Conservation (phyloP, 257 asterid genomes). For the Solanum sparsipilum region DNA sequence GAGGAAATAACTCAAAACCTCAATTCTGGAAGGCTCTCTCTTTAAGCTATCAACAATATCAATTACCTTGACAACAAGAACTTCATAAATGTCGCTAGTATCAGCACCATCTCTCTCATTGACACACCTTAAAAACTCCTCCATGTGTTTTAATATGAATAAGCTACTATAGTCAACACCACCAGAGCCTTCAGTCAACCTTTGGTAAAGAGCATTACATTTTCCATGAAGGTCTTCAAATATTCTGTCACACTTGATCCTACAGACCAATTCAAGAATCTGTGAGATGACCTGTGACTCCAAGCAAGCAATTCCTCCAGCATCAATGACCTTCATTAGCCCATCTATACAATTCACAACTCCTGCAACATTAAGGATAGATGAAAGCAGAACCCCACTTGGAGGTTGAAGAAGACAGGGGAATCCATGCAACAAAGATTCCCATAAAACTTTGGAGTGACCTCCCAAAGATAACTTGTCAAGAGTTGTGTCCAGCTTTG, state of each 20-base stretch:
- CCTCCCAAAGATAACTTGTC: slow-evolving; percentile 52
- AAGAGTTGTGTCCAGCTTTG: slow-evolving; percentile 31
- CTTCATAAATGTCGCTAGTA: slow-evolving; percentile 48
- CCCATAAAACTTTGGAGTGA: slow-evolving; percentile 64
- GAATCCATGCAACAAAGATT: slow-evolving; percentile 71
- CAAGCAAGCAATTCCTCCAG: slow-evolving; percentile 33
- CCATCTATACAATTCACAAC: slow-evolving; percentile 48
- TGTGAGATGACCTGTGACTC: slow-evolving; percentile 41
- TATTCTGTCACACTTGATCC: slow-evolving; percentile 66
- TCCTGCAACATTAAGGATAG: slow-evolving; percentile 57
- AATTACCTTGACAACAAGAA: slow-evolving; percentile 46
- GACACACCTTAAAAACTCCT: slow-evolving; percentile 45
- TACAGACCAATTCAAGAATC: slow-evolving; percentile 61
- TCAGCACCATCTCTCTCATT: slow-evolving; percentile 31
- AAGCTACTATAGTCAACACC: slow-evolving; percentile 63
- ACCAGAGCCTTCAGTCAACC: slow-evolving; percentile 46
- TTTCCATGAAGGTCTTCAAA: slow-evolving; percentile 54
- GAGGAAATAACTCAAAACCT: slow-evolving; percentile 43
- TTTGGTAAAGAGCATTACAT: slow-evolving; percentile 51
- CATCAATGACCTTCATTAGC: slow-evolving; percentile 44
- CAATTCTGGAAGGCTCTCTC: slow-evolving; percentile 37
- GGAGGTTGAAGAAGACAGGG: slow-evolving; percentile 48
- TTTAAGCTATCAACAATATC: slow-evolving; percentile 54
- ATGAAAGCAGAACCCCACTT: slow-evolving; percentile 63
- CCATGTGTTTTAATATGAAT: slow-evolving; percentile 68